Evolutionary conservation across 768 basidiomycete species (phyloP).

Genomic region (Kwoniella heveanensis): DNA sequence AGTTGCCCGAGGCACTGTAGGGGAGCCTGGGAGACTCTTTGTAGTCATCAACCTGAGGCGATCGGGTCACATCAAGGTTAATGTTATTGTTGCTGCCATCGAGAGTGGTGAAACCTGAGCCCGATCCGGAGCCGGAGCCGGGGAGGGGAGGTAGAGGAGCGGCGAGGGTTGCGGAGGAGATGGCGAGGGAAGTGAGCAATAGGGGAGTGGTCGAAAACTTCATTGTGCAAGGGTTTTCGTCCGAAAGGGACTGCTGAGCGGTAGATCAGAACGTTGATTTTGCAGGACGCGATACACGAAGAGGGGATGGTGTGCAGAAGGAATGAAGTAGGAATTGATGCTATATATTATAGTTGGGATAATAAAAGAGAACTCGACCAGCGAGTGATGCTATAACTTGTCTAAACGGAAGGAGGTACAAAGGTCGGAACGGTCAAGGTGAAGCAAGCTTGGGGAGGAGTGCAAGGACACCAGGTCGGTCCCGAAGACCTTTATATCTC

Average conservation of each 20-base stretch:
- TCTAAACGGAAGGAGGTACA: neutral
- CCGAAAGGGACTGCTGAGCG: no score
- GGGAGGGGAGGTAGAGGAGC: slow-evolving; percentile 31
- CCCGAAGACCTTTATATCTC: neutral
- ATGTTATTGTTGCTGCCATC: neutral
- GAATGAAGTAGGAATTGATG: no score
- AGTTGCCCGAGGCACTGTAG: neutral
- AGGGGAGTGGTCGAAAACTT: slow-evolving; percentile 44
- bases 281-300: no score
- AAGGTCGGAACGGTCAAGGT: slow-evolving; percentile 2
- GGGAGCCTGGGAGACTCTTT: neutral
- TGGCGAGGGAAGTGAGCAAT: slow-evolving; percentile 34
- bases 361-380: slow-evolving; percentile 19
- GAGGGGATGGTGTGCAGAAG: no score
- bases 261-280: no score
- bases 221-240: slow-evolving; percentile 25
- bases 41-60: slow-evolving; percentile 9
- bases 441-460: slow-evolving; percentile 19
- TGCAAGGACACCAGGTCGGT: neutral
- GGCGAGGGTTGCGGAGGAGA: slow-evolving; percentile 30
- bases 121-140: neutral
- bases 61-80: slow-evolving; percentile 12
- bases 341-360: no score
- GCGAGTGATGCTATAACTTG: slow-evolving; percentile 8
- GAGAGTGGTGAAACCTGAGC: neutral